Percentiles rank a stretch among this genome's conserved stretches.
Conservation (phyloP, 192 early-diverging fungal species). For the Coemansia sp. region DNA sequence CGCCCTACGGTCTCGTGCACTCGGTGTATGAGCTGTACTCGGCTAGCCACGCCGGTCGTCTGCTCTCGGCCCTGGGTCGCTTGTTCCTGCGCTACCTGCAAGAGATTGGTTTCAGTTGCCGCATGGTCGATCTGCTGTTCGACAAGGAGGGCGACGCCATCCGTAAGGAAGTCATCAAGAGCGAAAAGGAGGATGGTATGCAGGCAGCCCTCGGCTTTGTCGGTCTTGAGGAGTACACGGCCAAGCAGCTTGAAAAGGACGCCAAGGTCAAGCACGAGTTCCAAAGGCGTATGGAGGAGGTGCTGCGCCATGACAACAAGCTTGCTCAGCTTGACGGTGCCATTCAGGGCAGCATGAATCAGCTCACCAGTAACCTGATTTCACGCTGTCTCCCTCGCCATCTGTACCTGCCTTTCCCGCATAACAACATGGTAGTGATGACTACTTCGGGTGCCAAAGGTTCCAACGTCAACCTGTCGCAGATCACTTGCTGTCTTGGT, state of each 20-base stretch:
- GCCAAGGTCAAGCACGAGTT: slow-evolving; percentile 55
- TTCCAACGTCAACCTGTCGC: slow-evolving; percentile 88
- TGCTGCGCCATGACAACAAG: slow-evolving; percentile 78
- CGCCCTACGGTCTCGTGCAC: slow-evolving; percentile 90
- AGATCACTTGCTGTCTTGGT: slow-evolving; percentile 96
- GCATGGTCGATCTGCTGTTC: slow-evolving; percentile 96
- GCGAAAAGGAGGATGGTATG: slow-evolving; percentile 59
- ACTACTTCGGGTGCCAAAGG: slow-evolving; percentile 98
- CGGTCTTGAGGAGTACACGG: slow-evolving; percentile 54
- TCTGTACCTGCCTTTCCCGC: slow-evolving; percentile 70
- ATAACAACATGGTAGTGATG: slow-evolving; percentile 99
- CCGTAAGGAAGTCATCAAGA: slow-evolving; percentile 69
- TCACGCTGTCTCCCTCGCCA: slow-evolving; percentile 31
- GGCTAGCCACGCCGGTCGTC: slow-evolving; percentile 77
- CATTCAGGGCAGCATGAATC: slow-evolving; percentile 81
- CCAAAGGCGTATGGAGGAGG: slow-evolving; percentile 75
- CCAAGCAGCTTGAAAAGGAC: slow-evolving; percentile 30
- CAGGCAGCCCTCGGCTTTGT: slow-evolving; percentile 74
- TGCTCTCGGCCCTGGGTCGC: slow-evolving; percentile 86
- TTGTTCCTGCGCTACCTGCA: slow-evolving; percentile 90
- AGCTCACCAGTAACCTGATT: slow-evolving; percentile 60
- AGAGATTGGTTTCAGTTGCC: slow-evolving; percentile 87
- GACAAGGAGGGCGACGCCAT: slow-evolving; percentile 74
- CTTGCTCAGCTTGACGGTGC: slow-evolving; percentile 85
- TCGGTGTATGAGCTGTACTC: slow-evolving; percentile 95